Conservation (phyloP, 2,329 filamentous ascomycete genomes). For the Magnaporthiopsis poae region DNA sequence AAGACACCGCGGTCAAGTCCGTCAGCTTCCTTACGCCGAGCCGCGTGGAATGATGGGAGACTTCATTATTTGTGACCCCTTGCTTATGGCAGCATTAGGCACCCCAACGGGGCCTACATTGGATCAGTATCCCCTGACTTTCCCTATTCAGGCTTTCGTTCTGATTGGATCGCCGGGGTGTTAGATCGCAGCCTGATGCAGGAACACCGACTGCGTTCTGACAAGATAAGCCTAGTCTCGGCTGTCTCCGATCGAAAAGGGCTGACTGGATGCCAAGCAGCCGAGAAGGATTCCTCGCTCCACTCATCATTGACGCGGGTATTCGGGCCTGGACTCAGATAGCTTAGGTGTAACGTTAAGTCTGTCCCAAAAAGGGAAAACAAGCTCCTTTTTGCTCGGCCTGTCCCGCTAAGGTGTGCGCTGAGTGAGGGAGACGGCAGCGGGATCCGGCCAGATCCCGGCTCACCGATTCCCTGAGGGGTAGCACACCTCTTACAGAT, state of each 20-base stretch:
- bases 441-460: neutral
- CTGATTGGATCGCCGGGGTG: neutral
- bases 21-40: neutral
- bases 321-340: neutral
- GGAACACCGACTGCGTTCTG: neutral
- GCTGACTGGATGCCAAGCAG: neutral
- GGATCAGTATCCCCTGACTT: neutral
- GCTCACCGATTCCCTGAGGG: neutral
- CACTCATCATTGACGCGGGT: neutral
- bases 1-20: neutral
- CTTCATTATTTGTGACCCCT: neutral
- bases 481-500: neutral
- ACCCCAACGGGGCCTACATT: neutral
- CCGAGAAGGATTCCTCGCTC: neutral
- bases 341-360: neutral
- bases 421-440: neutral
- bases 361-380: neutral
- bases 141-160: neutral
- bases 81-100: neutral
- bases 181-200: neutral
- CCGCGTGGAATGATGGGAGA: neutral
- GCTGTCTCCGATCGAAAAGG: neutral
- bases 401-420: neutral
- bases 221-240: neutral
- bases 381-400: neutral